Evolutionary conservation across 306 rosid species (phyloP), one percentile per base, ranked within the genome.

Genomic region (Oxytropis ochrocephala): DNA sequence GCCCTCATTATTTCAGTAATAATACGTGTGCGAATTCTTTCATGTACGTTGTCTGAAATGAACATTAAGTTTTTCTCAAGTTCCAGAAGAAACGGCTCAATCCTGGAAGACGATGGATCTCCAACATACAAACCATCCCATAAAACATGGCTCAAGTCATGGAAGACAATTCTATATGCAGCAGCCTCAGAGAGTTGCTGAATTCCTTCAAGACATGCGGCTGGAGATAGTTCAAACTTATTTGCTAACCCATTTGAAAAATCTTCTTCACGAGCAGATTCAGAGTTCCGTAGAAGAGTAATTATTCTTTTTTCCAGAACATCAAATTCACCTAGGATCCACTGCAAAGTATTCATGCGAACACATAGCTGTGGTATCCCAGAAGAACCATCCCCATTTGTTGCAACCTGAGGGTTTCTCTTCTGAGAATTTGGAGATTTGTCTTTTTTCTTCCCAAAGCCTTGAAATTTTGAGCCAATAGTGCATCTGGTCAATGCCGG

Each of bases 381-480:
- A 38, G 78, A 85, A 14, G 95, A 78, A 75, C 75, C 80, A 59
- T 94, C 95, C 74, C 96, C 97, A 75, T 94, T 88, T 64, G 97
- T 91, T 35, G 92, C 92, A 75, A 91, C 96, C 87, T 85, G 99
- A 74, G 97, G 77, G 75, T 85, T 94, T 80, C 87, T 82, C 83
- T 85, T 88, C 78, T 83, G 97, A 74, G 96, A 59, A 83, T 73
- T 87, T 59, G 91, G 95, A 4, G 87, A 77, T 82, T 94, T 94
- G 62, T 94, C 99, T 61, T 91, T 94, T 71, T 94, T 94, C 91
- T 91, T 94, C 79, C 99, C 99, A 84, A 94, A 94, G 14, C 95
- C 95, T 80, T 88, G 95, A 79, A 91, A 91, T 76, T 91, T 94
- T 60, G 99, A 91, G 65, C 84, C 97, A 21, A 80, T 80, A 18